Conservation (phyloP, 2,329 filamentous ascomycete species). For the Penicillium oxalicum region DNA sequence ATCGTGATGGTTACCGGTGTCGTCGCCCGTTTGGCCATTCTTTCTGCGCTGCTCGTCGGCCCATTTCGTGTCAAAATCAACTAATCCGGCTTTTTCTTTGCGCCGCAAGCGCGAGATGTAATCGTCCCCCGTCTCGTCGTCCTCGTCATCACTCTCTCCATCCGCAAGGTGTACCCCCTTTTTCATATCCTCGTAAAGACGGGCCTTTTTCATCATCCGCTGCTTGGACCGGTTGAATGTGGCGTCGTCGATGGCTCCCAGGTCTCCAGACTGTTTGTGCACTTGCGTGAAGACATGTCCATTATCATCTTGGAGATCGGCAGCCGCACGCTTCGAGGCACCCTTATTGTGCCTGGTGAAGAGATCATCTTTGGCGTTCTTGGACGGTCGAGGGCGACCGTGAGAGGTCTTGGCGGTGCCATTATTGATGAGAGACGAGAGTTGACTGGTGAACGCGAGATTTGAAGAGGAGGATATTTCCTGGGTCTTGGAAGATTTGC, state of each 20-base stretch:
- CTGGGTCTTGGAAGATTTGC: slow-evolving; percentile 52
- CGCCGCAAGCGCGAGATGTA: slow-evolving; percentile 54
- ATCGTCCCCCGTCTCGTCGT: slow-evolving; percentile 30
- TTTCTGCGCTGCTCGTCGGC: slow-evolving; percentile 56
- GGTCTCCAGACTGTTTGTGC: slow-evolving; percentile 55
- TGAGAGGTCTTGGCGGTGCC: slow-evolving; percentile 39
- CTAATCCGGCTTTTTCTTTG: slow-evolving; percentile 54
- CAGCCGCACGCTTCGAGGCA: slow-evolving; percentile 56
- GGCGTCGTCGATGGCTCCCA: slow-evolving; percentile 54
- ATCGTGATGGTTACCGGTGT: too few relatives aligned
- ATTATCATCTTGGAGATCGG: slow-evolving; percentile 48
- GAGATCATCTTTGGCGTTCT: slow-evolving; percentile 58
- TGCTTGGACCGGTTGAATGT: slow-evolving; percentile 62
- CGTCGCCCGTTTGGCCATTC: slow-evolving; percentile 31
- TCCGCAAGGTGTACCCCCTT: slow-evolving; percentile 69
- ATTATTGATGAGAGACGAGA: slow-evolving; percentile 70
- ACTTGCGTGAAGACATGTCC: slow-evolving; percentile 55
- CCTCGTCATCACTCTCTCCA: slow-evolving; percentile 32
- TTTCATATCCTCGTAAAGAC: slow-evolving; percentile 84
- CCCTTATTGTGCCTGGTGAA: slow-evolving; percentile 62
- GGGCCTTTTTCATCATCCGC: slow-evolving; percentile 85
- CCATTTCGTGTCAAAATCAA: slow-evolving; percentile 98
- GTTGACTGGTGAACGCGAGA: slow-evolving; percentile 80
- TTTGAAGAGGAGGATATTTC: slow-evolving; percentile 60
- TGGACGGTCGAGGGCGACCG: slow-evolving; percentile 40